Percentiles rank a stretch among this genome's conserved stretches.
phyloP scores from a whole-genome alignment of 257 asterid genomes.

The Ehretia macrophylla region DNA sequence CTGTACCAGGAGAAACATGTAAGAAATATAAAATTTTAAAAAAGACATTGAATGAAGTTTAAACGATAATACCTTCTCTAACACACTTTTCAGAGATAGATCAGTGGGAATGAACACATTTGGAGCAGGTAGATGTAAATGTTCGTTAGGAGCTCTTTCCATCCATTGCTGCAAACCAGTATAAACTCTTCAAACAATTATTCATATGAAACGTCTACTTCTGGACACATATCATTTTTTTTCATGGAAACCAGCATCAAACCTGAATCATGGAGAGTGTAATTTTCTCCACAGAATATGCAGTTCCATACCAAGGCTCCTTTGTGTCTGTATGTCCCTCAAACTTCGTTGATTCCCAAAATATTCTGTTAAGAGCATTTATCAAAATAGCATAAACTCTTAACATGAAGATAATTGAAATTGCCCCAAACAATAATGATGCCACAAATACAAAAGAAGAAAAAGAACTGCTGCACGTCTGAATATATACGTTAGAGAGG shows the following conservation, averaged over 20 bases:
- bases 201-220: constrained; percentile 4
- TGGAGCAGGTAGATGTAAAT: constrained; percentile 67
- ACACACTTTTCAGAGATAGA: constrained; percentile 62
- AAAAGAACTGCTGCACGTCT: too few species aligned
- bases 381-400: background rate
- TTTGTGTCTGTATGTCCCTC: constrained; percentile 55
- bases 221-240: background rate
- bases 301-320: constrained; percentile 98
- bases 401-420: background rate
- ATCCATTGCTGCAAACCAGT: constrained; percentile 65
- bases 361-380: constrained; percentile 52
- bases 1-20: constrained; percentile 41
- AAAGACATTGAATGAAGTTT: constrained; percentile 10
- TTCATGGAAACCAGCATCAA: constrained; percentile 20
- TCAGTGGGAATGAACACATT: constrained; percentile 94
- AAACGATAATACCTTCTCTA: constrained; percentile 46
- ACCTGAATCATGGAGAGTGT: constrained; percentile 71
- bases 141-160: constrained; percentile 57
- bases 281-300: constrained; percentile 62
- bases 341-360: constrained; percentile 93
- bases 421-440: background rate
- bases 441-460: background rate
- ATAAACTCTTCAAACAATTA: constrained; percentile 17
- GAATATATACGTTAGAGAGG: too few species aligned
- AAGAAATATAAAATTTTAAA: constrained; percentile 20